These are phyloP conservation scores for Fusarium udum DNA, from an alignment of 2,329 filamentous ascomycete species.

Conservation along the genomic window DNA sequence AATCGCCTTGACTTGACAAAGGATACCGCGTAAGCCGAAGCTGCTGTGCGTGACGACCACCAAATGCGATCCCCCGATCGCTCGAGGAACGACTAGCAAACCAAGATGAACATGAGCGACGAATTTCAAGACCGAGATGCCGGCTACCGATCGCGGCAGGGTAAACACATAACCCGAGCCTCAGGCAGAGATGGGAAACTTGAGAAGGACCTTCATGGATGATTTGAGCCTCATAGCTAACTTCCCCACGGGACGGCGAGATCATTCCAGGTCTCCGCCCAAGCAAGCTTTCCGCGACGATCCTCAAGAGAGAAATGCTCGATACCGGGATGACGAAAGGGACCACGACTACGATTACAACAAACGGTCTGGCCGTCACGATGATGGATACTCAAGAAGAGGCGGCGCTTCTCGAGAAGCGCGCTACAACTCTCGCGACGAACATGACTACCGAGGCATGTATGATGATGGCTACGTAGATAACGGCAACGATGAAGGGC, in stretches of 20 bases:
- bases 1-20: background rate
- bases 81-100: slow-evolving; percentile 43
- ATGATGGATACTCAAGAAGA: slow-evolving; percentile 40
- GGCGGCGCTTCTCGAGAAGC: slow-evolving; percentile 39
- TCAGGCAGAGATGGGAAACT: slow-evolving; percentile 38
- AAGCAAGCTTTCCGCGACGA: slow-evolving; percentile 52
- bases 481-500: slow-evolving; percentile 34
- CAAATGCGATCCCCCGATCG: slow-evolving; percentile 45
- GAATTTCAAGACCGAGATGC: slow-evolving; percentile 47
- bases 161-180: slow-evolving; percentile 55
- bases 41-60: slow-evolving; percentile 58
- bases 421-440: slow-evolving; percentile 43
- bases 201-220: slow-evolving; percentile 43
- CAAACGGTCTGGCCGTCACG: slow-evolving; percentile 42
- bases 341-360: slow-evolving; percentile 37
- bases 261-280: slow-evolving; percentile 56
- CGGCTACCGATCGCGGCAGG: slow-evolving; percentile 60
- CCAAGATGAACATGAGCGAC: slow-evolving; percentile 34
- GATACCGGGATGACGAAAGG: slow-evolving; percentile 40
- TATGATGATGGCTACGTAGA: slow-evolving; percentile 51
- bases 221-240: slow-evolving; percentile 54
- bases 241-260: slow-evolving; percentile 56
- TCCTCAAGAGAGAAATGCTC: slow-evolving; percentile 43
- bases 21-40: slow-evolving; percentile 26
- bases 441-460: slow-evolving; percentile 50